phyloP scores from a whole-genome alignment of 768 basidiomycete species.

The Termitomyces sp. region DNA sequence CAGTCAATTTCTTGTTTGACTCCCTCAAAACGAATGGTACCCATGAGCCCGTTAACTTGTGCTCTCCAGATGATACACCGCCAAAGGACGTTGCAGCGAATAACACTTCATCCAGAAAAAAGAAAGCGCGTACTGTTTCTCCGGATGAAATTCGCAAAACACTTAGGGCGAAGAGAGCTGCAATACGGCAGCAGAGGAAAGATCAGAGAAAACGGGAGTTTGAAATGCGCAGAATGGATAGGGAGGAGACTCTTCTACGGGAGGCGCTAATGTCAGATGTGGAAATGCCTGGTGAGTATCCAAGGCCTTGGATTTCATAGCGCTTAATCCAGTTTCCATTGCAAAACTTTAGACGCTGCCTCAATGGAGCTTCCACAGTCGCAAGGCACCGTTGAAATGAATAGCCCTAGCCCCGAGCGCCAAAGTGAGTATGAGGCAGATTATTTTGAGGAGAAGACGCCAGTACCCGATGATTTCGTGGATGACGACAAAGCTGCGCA shows the following conservation, averaged over 20 bases:
- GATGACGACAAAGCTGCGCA: conserved; percentile 30
- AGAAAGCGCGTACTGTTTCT: conserved; percentile 48
- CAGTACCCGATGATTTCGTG: conserved; percentile 14
- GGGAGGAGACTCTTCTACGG: conserved; percentile 33
- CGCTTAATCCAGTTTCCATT: not conserved
- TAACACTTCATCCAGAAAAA: conserved; percentile 28
- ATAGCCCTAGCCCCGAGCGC: conserved; percentile 7
- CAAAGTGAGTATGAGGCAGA: conserved; percentile 2
- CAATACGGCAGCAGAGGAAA: conserved; percentile 36
- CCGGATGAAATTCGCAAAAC: conserved; percentile 32
- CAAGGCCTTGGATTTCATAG: not conserved
- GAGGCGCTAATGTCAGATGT: conserved; percentile 29
- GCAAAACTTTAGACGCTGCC: not conserved
- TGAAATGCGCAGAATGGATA: conserved; percentile 29
- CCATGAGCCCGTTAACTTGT: conserved; percentile 19
- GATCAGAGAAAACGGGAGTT: conserved; percentile 32
- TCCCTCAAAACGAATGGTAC: conserved; percentile 27
- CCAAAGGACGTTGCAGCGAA: conserved; percentile 23
- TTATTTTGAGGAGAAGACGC: conserved; percentile 7
- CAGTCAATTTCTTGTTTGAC: conserved; percentile 30
- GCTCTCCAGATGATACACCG: conserved; percentile 24
- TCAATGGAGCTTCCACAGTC: not conserved
- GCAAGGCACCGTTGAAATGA: conserved; percentile 12
- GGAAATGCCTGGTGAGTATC: conserved; percentile 14
- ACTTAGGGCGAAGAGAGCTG: conserved; percentile 27